phyloP scores from a whole-genome alignment of 2,329 filamentous ascomycete genomes.

The Pezicula rhizophila region DNA sequence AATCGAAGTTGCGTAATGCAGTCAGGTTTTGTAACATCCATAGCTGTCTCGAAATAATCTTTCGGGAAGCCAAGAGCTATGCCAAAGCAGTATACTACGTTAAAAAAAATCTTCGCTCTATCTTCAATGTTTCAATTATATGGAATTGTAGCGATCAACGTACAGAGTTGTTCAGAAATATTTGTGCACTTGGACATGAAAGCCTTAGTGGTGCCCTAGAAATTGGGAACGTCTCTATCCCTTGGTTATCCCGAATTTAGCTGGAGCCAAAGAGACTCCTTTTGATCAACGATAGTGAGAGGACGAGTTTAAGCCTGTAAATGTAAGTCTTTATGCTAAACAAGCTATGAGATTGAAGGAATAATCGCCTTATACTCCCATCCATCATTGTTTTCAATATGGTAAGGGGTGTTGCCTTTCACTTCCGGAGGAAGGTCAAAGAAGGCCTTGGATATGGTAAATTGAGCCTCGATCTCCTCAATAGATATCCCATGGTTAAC shows the following conservation, averaged over 20 bases:
- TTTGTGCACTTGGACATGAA: not conserved
- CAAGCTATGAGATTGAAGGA: too few relatives aligned
- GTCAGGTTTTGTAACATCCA: slow-evolving; percentile 39
- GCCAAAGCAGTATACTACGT: not conserved
- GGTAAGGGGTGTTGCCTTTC: slow-evolving; percentile 39
- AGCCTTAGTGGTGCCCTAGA: not conserved
- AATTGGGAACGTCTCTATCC: not conserved
- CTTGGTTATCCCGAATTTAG: not conserved
- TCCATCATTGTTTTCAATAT: not conserved
- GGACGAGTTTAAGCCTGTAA: not conserved
- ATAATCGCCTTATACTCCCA: not conserved
- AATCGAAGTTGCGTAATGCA: slow-evolving; percentile 45
- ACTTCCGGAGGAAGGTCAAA: slow-evolving; percentile 40
- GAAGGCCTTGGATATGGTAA: slow-evolving; percentile 33
- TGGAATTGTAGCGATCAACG: not conserved
- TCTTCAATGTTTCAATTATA: too few relatives aligned
- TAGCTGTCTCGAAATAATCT: slow-evolving; percentile 19
- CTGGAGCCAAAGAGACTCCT: not conserved
- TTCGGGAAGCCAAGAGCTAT: not conserved
- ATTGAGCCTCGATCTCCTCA: slow-evolving; percentile 35
- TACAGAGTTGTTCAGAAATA: not conserved
- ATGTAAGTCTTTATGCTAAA: too few relatives aligned
- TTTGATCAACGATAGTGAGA: not conserved
- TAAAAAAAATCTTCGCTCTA: too few relatives aligned
- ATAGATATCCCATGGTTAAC: slow-evolving; percentile 38